These are phyloP conservation scores for Holtermannia corniformis DNA, from an alignment of 768 basidiomycete genomes.

Conservation along the genomic window DNA sequence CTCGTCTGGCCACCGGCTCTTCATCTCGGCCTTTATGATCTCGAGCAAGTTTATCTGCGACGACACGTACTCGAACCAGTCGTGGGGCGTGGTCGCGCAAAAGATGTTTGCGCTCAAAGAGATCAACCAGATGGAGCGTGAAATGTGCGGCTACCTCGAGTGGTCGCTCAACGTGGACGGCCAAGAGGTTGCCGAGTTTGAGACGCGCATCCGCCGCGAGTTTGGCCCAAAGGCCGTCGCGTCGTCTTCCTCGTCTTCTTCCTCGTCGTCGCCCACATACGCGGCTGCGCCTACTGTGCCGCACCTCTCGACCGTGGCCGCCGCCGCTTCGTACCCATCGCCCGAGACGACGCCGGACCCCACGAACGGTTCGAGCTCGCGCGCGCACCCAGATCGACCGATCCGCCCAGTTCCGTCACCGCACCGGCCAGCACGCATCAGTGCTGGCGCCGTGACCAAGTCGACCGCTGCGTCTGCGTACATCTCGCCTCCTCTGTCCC, in stretches of 20 bases:
- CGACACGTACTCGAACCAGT: conserved; percentile 88
- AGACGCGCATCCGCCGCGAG: conserved; percentile 38
- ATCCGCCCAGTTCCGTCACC: conserved; percentile 24
- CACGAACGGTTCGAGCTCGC: conserved; percentile 10
- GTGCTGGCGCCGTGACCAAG: conserved; percentile 5
- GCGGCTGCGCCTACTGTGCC: neutral
- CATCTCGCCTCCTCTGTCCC: conserved; percentile 29
- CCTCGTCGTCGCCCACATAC: conserved; percentile 1
- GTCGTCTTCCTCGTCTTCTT: conserved; percentile 10
- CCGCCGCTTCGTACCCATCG: conserved; percentile 8
- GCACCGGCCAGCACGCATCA: conserved; percentile 20
- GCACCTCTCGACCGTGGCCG: conserved; percentile 4
- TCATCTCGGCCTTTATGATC: conserved; percentile 90
- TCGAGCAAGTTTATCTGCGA: conserved; percentile 86
- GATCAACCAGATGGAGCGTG: conserved; percentile 94
- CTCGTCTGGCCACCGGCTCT: conserved; percentile 78
- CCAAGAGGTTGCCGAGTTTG: conserved; percentile 41
- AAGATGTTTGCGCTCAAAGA: conserved; percentile 74
- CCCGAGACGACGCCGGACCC: conserved; percentile 1
- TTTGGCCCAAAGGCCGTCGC: conserved; percentile 32
- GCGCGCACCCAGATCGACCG: conserved; percentile 14
- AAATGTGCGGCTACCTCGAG: conserved; percentile 87
- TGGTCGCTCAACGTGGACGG: conserved; percentile 51
- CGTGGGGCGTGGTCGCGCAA: conserved; percentile 83
- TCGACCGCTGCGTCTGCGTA: conserved; percentile 1